These are phyloP conservation scores for Jamesozyma spencerorum DNA, from an alignment of 805 yeast genomes.

Conservation along the genomic window DNA sequence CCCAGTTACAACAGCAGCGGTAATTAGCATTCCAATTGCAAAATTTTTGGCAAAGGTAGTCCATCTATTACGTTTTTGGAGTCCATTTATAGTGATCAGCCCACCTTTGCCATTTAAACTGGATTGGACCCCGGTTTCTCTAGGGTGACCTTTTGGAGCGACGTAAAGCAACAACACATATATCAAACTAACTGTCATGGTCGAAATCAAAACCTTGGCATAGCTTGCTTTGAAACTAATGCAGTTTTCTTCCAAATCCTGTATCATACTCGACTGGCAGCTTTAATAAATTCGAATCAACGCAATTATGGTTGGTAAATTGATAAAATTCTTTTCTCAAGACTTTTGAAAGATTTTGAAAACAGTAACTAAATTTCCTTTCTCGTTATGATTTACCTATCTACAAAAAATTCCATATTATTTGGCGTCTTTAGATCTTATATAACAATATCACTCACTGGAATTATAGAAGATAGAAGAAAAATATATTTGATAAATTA, in stretches of 20 bases:
- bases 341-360: too few relatives aligned
- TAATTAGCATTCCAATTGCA: background rate
- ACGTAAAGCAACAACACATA: too few relatives aligned
- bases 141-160: too few relatives aligned
- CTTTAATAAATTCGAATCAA: background rate
- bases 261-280: background rate
- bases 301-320: background rate
- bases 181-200: too few relatives aligned
- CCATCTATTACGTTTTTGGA: slow-evolving; percentile 1
- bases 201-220: too few relatives aligned
- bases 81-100: too few relatives aligned
- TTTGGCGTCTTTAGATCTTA: background rate
- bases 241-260: too few relatives aligned
- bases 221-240: too few relatives aligned
- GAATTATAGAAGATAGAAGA: background rate
- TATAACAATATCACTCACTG: background rate
- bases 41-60: background rate
- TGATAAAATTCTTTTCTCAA: background rate
- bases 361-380: background rate
- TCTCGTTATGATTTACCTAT: background rate
- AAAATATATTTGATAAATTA: too few relatives aligned
- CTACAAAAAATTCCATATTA: background rate
- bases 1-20: background rate
- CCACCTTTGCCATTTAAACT: too few relatives aligned
- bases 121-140: too few relatives aligned